Conservation (phyloP, 495 filamentous ascomycete species). For the Annulohypoxylon moriforme region DNA sequence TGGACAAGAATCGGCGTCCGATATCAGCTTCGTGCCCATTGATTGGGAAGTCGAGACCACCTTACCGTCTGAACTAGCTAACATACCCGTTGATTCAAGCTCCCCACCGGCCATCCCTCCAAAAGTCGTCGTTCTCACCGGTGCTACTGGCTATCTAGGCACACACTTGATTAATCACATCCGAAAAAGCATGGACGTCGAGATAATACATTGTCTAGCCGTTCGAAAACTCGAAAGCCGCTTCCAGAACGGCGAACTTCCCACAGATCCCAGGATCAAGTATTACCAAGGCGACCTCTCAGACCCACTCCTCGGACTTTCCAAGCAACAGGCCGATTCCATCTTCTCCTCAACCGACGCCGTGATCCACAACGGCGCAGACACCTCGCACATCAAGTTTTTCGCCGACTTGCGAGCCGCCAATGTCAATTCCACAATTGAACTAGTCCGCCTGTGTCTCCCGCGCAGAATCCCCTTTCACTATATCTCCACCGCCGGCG, state of each 20-base stretch:
- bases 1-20: not conserved
- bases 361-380: constrained; percentile 59
- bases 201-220: constrained; percentile 37
- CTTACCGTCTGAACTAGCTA: not conserved
- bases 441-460: constrained; percentile 34
- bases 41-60: not conserved
- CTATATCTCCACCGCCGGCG: constrained; percentile 39
- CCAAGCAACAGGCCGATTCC: constrained; percentile 23
- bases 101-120: too few relatives aligned
- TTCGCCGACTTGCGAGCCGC: constrained; percentile 29
- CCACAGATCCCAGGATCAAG: not conserved
- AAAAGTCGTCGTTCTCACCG: constrained; percentile 42
- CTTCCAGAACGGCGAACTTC: not conserved
- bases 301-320: constrained; percentile 51
- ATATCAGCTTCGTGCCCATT: not conserved
- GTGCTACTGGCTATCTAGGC: constrained; percentile 44
- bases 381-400: constrained; percentile 41
- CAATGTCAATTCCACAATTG: constrained; percentile 43
- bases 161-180: not conserved
- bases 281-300: constrained; percentile 46
- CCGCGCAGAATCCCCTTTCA: constrained; percentile 38
- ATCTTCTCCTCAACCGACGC: constrained; percentile 53
- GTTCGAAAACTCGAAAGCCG: constrained; percentile 19
- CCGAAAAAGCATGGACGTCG: not conserved
- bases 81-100: not conserved